Evolutionary conservation across 2,329 filamentous ascomycete species (phyloP), one percentile per base, ranked within the genome.

Genomic region (Phyllosticta citrichinensis): DNA sequence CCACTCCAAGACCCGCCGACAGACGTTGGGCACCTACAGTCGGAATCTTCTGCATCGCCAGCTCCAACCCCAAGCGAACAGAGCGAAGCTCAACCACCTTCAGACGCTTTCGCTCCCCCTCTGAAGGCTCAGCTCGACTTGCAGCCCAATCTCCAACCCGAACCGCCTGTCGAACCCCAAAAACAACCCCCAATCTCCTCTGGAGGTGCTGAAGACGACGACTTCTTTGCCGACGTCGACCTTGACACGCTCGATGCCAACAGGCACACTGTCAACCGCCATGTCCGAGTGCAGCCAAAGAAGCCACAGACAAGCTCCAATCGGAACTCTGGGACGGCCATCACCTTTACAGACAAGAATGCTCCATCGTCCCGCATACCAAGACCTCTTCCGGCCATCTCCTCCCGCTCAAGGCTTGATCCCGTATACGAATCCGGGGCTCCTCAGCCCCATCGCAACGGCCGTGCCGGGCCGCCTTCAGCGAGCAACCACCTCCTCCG

Each of bases 371-470:
- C 91, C 35, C 87, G 91, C 61, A 87, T 96, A 63, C 91, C 93
- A 47, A 84, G 91, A 57, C 87, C 92, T 40, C 80, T 87, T 60
- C 75, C 75, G 40, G 83, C 86, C 5, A 69, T 19, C 11, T 52
- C 75, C 17, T 71, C 68, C 20, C 76, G 76, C 58, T 73, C 74
- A 9, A 87, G 87, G 19, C 81, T 97, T n/a, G 93, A 96, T 70
- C 91, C 93, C 22, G 91, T 97, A 5, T 95, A 91, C 50, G 93
- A 97, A 75, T 91, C 86, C 65, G 91, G 91, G 57, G 90, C 86
- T 3, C 84, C 89, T 81, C 84, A 65, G 83, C 84, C 74, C 76
- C 87, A 65, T 77, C 84, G 60, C 81, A 84, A 60, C 80, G 87
- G 20, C 80, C 82, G 63, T 30, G 74, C 74, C 57, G 80, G 83